Evolutionary conservation across 2,329 filamentous ascomycete species (phyloP).

Genomic region (Cladosporium halotolerans): DNA sequence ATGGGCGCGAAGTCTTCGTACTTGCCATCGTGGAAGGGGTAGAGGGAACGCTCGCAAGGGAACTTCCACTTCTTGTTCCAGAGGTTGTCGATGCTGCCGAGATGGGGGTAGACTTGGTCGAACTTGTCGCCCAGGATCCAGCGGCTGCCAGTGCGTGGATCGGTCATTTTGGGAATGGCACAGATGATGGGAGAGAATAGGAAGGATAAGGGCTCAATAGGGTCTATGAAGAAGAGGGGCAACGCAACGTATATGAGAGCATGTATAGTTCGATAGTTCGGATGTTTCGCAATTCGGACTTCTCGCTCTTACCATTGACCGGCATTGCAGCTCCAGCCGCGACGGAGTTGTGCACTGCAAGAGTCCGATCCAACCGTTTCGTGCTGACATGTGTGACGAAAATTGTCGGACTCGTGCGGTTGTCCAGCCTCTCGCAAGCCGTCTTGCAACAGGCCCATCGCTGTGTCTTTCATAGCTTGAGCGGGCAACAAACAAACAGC

Average conservation of each 20-base stretch:
- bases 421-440: too few species aligned
- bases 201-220: background rate
- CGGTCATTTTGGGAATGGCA: constrained; percentile 17
- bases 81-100: constrained; percentile 53
- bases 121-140: constrained; percentile 44
- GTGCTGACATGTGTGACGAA: background rate
- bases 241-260: background rate
- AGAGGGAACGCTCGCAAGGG: constrained; percentile 26
- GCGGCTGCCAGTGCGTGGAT: constrained; percentile 28
- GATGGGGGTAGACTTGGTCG: constrained; percentile 48
- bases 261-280: background rate
- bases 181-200: background rate
- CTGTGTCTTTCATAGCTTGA: too few species aligned
- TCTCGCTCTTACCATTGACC: constrained; percentile 10
- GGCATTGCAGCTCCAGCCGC: background rate
- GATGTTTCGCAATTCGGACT: constrained; percentile 5
- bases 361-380: background rate
- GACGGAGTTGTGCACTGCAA: background rate
- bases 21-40: constrained; percentile 32
- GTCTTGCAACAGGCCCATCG: too few species aligned
- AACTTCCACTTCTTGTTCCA: constrained; percentile 35
- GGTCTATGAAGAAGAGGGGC: background rate
- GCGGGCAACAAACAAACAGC: too few species aligned
- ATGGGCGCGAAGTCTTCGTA: constrained; percentile 35
- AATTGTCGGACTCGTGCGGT: too few species aligned